These are phyloP conservation scores for Wickerhamomyces queroliae DNA, from an alignment of 805 yeast species.

Conservation along the genomic window DNA sequence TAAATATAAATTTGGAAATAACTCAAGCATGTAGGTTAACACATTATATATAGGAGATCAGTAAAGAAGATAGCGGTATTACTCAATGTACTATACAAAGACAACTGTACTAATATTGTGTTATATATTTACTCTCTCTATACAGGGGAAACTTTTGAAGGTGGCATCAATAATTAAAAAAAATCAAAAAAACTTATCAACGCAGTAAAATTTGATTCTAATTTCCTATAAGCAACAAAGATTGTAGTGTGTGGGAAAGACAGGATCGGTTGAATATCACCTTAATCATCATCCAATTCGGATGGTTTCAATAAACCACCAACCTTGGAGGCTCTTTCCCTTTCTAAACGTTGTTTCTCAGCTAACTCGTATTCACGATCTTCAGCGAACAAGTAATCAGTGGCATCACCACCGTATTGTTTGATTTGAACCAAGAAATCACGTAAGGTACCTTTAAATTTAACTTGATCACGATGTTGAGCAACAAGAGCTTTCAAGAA, in stretches of 20 bases:
- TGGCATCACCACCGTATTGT: constrained; percentile 92
- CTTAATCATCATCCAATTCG: constrained; percentile 74
- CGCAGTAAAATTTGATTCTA: too few relatives aligned
- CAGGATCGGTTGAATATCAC: neutral
- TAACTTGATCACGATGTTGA: constrained; percentile 65
- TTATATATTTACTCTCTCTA: neutral
- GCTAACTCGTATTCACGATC: constrained; percentile 75
- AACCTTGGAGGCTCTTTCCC: constrained; percentile 76
- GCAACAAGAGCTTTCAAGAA: constrained; percentile 74
- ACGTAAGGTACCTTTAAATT: constrained; percentile 80
- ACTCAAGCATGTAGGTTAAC: too few relatives aligned
- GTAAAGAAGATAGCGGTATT: too few relatives aligned
- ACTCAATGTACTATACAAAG: too few relatives aligned
- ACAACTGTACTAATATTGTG: too few relatives aligned
- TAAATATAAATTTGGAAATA: neutral
- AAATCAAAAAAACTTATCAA: neutral
- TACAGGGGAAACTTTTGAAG: too few relatives aligned
- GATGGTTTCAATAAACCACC: constrained; percentile 95
- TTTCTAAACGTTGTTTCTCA: constrained; percentile 65
- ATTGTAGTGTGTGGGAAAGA: too few relatives aligned
- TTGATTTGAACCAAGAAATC: constrained; percentile 96
- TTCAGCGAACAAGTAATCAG: constrained; percentile 91
- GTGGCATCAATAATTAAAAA: neutral
- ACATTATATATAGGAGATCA: too few relatives aligned
- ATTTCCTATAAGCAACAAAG: too few relatives aligned